phyloP scores from a whole-genome alignment of 1,284 basidiomycete species.

The Pseudozyma thailandica region DNA sequence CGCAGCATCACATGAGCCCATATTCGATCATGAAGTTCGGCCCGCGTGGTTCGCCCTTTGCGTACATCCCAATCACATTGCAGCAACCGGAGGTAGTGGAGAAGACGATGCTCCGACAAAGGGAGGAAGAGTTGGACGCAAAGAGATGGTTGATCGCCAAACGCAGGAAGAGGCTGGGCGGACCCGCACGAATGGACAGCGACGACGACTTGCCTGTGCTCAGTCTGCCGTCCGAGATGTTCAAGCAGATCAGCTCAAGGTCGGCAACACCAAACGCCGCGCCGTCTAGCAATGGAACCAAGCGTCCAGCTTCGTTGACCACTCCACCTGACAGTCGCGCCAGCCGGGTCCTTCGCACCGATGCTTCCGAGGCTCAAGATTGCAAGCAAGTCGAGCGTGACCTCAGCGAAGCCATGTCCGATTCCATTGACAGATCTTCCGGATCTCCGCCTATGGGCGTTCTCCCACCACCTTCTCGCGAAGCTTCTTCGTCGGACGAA shows the following conservation, averaged over 20 bases:
- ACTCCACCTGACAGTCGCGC: slow-evolving; percentile 33
- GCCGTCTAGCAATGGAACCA: slow-evolving; percentile 15
- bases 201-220: slow-evolving; percentile 42
- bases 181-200: slow-evolving; percentile 3
- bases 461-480: slow-evolving; percentile 7
- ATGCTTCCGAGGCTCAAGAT: slow-evolving; percentile 2
- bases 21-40: slow-evolving; percentile 64
- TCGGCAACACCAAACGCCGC: not conserved
- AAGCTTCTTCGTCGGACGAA: slow-evolving; percentile 27
- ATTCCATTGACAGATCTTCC: slow-evolving; percentile 18
- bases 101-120: slow-evolving; percentile 47
- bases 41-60: slow-evolving; percentile 56
- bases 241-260: slow-evolving; percentile 5
- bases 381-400: slow-evolving; percentile 29
- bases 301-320: slow-evolving; percentile 42
- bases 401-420: slow-evolving; percentile 34
- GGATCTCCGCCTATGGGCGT: slow-evolving; percentile 13
- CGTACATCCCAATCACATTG: slow-evolving; percentile 62
- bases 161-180: slow-evolving; percentile 8
- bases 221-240: slow-evolving; percentile 28
- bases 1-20: slow-evolving; percentile 64
- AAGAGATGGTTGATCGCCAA: slow-evolving; percentile 44
- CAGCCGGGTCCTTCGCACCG: slow-evolving; percentile 25
- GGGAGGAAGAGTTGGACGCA: slow-evolving; percentile 42
- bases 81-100: slow-evolving; percentile 57